Evolutionary conservation across 108 stramenopile genomes (phyloP).

Genomic region (Skeletonema menzelii): DNA sequence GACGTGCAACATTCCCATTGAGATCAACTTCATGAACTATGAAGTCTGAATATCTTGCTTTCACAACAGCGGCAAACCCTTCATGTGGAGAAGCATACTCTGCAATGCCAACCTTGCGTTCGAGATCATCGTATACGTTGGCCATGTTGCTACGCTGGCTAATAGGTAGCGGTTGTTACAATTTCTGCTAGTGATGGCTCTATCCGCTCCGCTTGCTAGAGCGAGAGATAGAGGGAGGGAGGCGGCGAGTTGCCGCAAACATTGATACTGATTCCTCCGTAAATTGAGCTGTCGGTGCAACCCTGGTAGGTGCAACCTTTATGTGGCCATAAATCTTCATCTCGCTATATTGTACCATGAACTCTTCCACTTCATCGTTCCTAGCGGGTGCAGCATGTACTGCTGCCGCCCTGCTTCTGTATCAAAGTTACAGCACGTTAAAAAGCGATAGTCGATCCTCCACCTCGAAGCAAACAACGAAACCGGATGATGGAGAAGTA

Average conservation of each 20-base stretch:
- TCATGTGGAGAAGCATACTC: slow-evolving; percentile 56
- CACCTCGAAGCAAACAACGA: neutral
- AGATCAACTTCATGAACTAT: slow-evolving; percentile 84
- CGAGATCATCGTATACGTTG: slow-evolving; percentile 52
- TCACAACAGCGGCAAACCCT: slow-evolving; percentile 78
- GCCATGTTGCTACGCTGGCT: slow-evolving; percentile 12
- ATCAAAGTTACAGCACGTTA: slow-evolving; percentile 6
- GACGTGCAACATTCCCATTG: slow-evolving; percentile 70
- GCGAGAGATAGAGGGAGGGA: too few species aligned
- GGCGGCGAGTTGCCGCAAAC: too few species aligned
- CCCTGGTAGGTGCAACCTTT: too few species aligned
- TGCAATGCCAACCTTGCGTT: slow-evolving; percentile 59
- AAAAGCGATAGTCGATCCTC: neutral
- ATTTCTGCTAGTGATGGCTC: too few species aligned
- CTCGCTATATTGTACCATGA: neutral
- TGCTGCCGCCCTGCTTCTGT: slow-evolving; percentile 17
- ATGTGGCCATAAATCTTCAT: too few species aligned
- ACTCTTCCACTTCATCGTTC: slow-evolving; percentile 18
- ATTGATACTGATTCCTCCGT: too few species aligned
- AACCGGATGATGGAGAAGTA: neutral
- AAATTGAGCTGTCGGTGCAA: too few species aligned
- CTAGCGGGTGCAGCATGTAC: slow-evolving; percentile 25
- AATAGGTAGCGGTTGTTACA: too few species aligned
- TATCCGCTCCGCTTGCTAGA: too few species aligned
- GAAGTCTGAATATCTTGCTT: slow-evolving; percentile 88